These are phyloP conservation scores for Crucihimalaya himalaica DNA, from an alignment of 345 rosid genomes.

Conservation along the genomic window DNA sequence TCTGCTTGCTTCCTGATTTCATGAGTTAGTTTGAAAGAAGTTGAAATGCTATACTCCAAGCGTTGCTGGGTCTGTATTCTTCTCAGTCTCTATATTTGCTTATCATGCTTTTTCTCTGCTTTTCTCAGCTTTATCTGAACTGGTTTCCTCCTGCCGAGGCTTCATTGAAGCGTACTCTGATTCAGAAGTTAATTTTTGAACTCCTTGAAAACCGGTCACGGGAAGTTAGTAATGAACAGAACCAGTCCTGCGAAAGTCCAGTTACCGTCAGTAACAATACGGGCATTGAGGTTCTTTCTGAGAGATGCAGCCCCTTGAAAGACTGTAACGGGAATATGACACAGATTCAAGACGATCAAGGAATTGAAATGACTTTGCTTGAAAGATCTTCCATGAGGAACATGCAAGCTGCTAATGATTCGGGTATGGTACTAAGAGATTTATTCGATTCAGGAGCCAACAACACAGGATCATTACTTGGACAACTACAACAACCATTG, in stretches of 20 bases:
- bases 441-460: slow-evolving; percentile 66
- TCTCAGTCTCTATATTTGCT: slow-evolving; percentile 23
- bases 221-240: slow-evolving; percentile 48
- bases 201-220: slow-evolving; percentile 58
- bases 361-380: slow-evolving; percentile 74
- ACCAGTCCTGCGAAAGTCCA: slow-evolving; percentile 47
- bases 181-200: slow-evolving; percentile 73
- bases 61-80: slow-evolving; percentile 15
- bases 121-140: slow-evolving; percentile 67
- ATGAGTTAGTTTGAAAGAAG: slow-evolving; percentile 16
- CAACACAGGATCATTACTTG: slow-evolving; percentile 64
- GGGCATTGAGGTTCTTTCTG: slow-evolving; percentile 45
- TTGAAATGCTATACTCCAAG: slow-evolving; percentile 1
- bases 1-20: slow-evolving; percentile 14
- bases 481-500: slow-evolving; percentile 58
- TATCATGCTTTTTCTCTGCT: slow-evolving; percentile 22
- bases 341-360: slow-evolving; percentile 50
- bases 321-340: slow-evolving; percentile 51
- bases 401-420: slow-evolving; percentile 58
- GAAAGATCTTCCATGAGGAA: slow-evolving; percentile 62
- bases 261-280: slow-evolving; percentile 30
- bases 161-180: slow-evolving; percentile 83
- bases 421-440: slow-evolving; percentile 80
- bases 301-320: slow-evolving; percentile 45
- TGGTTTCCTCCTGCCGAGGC: slow-evolving; percentile 96